phyloP scores from a whole-genome alignment of 371 early-diverging fungal genomes.

The Catenaria anguillulae region DNA sequence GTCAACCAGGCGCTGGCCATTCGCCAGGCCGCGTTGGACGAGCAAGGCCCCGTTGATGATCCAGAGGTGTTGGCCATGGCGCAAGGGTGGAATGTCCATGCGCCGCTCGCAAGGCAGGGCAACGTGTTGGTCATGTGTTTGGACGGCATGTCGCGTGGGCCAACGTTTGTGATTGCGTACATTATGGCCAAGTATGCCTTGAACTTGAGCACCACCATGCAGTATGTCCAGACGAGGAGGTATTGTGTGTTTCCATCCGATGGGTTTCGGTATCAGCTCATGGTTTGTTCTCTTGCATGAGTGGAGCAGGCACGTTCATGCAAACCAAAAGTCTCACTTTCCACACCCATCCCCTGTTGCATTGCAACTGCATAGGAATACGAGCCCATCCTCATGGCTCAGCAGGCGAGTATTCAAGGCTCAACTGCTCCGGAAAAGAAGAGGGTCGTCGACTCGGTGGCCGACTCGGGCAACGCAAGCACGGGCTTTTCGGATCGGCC shows the following conservation, averaged over 20 bases:
- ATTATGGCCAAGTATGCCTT: slow-evolving; percentile 55
- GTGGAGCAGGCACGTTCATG: too few relatives aligned
- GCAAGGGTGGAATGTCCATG: background rate
- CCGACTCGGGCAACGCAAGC: too few relatives aligned
- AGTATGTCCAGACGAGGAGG: slow-evolving; percentile 62
- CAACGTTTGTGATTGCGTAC: slow-evolving; percentile 77
- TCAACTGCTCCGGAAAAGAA: too few relatives aligned
- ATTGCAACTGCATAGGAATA: too few relatives aligned
- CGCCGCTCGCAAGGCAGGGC: slow-evolving; percentile 19
- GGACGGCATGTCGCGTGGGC: slow-evolving; percentile 69
- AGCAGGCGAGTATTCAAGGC: too few relatives aligned
- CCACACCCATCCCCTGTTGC: too few relatives aligned
- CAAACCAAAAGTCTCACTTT: too few relatives aligned
- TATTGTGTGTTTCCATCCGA: slow-evolving; percentile 76
- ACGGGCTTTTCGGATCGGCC: too few relatives aligned
- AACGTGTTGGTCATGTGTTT: slow-evolving; percentile 68
- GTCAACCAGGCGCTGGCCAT: slow-evolving; percentile 33
- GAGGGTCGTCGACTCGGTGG: too few relatives aligned
- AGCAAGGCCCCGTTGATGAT: background rate
- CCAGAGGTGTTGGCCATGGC: background rate
- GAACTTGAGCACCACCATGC: slow-evolving; percentile 52
- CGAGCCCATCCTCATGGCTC: too few relatives aligned
- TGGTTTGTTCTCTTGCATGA: background rate
- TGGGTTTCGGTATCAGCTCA: slow-evolving; percentile 57
- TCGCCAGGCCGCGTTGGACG: background rate